Conservation (phyloP, 306 rosid species). For the Rosa multiflora region DNA sequence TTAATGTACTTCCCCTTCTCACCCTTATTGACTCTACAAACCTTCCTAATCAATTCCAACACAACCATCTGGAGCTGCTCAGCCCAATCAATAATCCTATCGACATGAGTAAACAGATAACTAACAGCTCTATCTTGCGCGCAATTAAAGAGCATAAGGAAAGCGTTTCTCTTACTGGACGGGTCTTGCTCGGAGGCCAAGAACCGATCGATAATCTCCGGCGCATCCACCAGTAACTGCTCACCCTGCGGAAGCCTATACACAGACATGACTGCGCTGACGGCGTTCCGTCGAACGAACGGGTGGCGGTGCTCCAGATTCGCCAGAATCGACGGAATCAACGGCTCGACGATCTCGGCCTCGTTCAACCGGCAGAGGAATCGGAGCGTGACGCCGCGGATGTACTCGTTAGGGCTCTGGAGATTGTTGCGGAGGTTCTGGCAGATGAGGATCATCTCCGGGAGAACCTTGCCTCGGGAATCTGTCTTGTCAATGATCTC, state of each 20-base stretch:
- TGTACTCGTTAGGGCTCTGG: conserved; percentile 87
- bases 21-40: conserved; percentile 70
- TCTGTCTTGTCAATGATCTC: conserved; percentile 96
- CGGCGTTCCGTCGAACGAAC: conserved; percentile 78
- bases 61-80: conserved; percentile 94
- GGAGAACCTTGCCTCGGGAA: conserved; percentile 78
- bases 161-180: conserved; percentile 85
- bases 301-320: conserved; percentile 93
- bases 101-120: conserved; percentile 62
- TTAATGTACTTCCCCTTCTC: conserved; percentile 88
- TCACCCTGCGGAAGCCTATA: conserved; percentile 87
- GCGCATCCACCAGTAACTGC: conserved; percentile 69
- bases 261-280: conserved; percentile 83
- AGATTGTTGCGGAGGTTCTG: conserved; percentile 95
- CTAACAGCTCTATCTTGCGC: conserved; percentile 83
- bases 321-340: conserved; percentile 79
- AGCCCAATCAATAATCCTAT: conserved; percentile 74
- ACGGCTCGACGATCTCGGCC: conserved; percentile 83
- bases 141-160: conserved; percentile 88
- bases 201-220: conserved; percentile 82
- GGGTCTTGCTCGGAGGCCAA: conserved; percentile 72
- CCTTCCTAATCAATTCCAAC: conserved; percentile 81
- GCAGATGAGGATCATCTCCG: conserved; percentile 96
- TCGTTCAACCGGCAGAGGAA: conserved; percentile 91
- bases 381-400: conserved; percentile 87